phyloP scores from a whole-genome alignment of 1,284 basidiomycete genomes.

The Papiliotrema fonsecae region DNA sequence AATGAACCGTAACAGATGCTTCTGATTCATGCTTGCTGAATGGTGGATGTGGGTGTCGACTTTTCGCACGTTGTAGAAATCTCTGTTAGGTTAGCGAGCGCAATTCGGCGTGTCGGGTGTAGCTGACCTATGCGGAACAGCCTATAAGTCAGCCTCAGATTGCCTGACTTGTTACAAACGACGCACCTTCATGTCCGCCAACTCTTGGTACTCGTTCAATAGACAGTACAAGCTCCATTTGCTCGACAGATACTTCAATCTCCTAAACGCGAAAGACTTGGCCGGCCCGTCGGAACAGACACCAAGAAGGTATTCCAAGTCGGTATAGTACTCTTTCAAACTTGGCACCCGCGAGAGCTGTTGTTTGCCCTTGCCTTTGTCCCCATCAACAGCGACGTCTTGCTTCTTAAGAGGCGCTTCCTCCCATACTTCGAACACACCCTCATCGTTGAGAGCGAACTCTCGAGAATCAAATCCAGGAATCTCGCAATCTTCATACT shows the following conservation, averaged over 20 bases:
- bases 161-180: neutral
- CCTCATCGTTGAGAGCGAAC: constrained; percentile 74
- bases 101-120: neutral
- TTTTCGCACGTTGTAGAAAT: constrained; percentile 98
- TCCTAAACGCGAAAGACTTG: constrained; percentile 90
- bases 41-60: constrained; percentile 99
- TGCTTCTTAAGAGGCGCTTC: neutral
- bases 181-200: constrained; percentile 84
- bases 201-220: constrained; percentile 89
- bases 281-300: constrained; percentile 91
- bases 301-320: constrained; percentile 82
- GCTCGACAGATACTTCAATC: constrained; percentile 88
- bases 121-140: constrained; percentile 65
- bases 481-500: constrained; percentile 63
- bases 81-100: constrained; percentile 53
- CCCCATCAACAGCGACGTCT: neutral
- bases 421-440: constrained; percentile 75
- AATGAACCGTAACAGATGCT: constrained; percentile 98
- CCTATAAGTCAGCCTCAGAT: constrained; percentile 45
- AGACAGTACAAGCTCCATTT: constrained; percentile 94
- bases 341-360: constrained; percentile 76
- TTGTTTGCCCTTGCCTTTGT: constrained; percentile 36
- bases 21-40: constrained; percentile 99
- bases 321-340: constrained; percentile 90
- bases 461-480: constrained; percentile 49